Evolutionary conservation across 2,329 filamentous ascomycete species (phyloP), one percentile per base, ranked within the genome.

Genomic region (Penicillium paneum): DNA sequence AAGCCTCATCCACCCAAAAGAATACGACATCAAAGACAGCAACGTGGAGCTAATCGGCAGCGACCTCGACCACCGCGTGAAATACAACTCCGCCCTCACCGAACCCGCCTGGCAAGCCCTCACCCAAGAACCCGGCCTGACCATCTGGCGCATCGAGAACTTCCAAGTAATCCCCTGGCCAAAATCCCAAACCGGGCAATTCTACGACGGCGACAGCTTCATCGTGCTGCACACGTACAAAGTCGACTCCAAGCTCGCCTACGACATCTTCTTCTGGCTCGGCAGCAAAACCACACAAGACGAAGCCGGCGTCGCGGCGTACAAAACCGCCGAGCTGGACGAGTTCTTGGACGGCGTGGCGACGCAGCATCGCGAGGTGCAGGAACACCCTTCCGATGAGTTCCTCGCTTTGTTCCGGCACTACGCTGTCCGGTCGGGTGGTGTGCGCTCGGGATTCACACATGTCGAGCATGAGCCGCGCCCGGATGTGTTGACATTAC

Each of bases 251-350:
- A 78, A 75, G 61, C 73, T 87, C 5, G 75, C 73, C 39, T 85
- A 88, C 62, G 84, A 88, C 46, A 80, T 88, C 64, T 88, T 85
- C 76, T 88, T 88, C 74, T 89, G 85, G 85, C 78, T 88, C 0
- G 86, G 86, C 5, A 76, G 71, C 48, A 81, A 86, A 64, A 88
- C 85, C 0, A 80, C 82, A 2, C 84, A 87, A 72, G 86, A 88
- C 59, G 86, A 89, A 72, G 84, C 85, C 2, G 86, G 85, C 15
- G 84, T 82, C 0, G 86, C 86, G 0, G 85, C 86, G 2, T 82
- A 89, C 74, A 89, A 88, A 75, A 86, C 85, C 0, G 84, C 87
- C 24, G 86, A 88, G 70, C 76, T 89, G 15, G 86, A 88, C 62
- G 85, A 88, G 70, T 87, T 86, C 64, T 69, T 89, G 46, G 74